A percentile compares a stretch with the other conserved stretches of the same genome.
These are phyloP conservation scores for Auricularia sp. DNA, from an alignment of 768 basidiomycete species.

Conservation along the genomic window DNA sequence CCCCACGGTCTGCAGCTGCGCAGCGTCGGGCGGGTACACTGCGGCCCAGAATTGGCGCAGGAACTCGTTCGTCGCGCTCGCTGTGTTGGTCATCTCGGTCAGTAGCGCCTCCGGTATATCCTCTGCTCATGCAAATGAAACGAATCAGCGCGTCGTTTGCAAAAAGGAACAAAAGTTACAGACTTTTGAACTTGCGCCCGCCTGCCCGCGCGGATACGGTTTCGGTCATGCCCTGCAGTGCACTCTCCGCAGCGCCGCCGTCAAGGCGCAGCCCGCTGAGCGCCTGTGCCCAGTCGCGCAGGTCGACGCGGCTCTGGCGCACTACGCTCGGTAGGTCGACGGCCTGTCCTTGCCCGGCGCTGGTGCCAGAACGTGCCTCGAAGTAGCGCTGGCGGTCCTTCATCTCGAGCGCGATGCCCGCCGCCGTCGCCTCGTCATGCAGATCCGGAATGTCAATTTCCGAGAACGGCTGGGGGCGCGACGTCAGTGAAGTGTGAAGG, in stretches of 20 bases:
- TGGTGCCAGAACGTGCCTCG: conserved; percentile 40
- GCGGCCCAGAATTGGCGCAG: conserved; percentile 92
- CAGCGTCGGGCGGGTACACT: conserved; percentile 63
- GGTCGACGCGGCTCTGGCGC: not conserved
- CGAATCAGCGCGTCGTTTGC: not conserved
- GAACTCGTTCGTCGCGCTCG: conserved; percentile 92
- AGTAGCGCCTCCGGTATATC: conserved; percentile 73
- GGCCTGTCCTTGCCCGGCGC: conserved; percentile 10
- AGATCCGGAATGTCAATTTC: conserved; percentile 82
- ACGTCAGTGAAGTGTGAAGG: not conserved
- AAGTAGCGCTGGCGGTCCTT: conserved; percentile 77
- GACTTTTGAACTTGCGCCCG: conserved; percentile 55
- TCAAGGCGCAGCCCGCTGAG: conserved; percentile 52
- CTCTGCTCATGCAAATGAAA: conserved; percentile 29
- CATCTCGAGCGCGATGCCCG: conserved; percentile 77
- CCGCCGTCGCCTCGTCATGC: conserved; percentile 51
- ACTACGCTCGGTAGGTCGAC: conserved; percentile 12
- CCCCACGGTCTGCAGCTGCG: conserved; percentile 14
- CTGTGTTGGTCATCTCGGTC: conserved; percentile 77
- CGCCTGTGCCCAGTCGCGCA: not conserved
- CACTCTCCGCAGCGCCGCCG: conserved; percentile 54
- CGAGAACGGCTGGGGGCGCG: not conserved
- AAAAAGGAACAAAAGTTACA: conserved; percentile 12
- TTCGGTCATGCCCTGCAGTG: conserved; percentile 64
- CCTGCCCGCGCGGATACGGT: conserved; percentile 68